Evolutionary conservation across 2,329 filamentous ascomycete species (phyloP).

Genomic region (Leptographium wingfieldii): DNA sequence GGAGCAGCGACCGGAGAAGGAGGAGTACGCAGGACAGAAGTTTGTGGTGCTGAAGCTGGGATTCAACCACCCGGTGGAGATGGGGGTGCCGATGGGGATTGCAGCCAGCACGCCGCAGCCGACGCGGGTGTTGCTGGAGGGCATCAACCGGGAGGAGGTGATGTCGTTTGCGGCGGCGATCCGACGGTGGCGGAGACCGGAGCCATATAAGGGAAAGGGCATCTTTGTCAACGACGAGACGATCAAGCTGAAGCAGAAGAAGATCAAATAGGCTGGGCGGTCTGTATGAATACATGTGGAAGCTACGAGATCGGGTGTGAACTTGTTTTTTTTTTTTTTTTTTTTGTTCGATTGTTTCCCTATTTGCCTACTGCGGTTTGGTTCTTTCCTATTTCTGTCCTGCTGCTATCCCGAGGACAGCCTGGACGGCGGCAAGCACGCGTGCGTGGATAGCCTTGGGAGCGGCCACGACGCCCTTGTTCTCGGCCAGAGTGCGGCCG

Average conservation of each 20-base stretch:
- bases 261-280: conserved; percentile 57
- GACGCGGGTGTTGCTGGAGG: conserved; percentile 82
- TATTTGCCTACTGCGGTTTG: conserved; percentile 3
- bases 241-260: conserved; percentile 96
- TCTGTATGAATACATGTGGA: neutral
- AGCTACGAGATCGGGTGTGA: no score
- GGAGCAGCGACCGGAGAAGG: conserved; percentile 61
- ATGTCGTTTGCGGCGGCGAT: conserved; percentile 88
- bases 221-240: conserved; percentile 98
- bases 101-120: conserved; percentile 81
- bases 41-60: conserved; percentile 92
- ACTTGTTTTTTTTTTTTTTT: neutral
- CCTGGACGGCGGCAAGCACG: conserved; percentile 72
- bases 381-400: neutral
- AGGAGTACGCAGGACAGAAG: conserved; percentile 68
- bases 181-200: conserved; percentile 75
- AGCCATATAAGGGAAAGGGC: conserved; percentile 99
- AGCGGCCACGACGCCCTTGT: conserved; percentile 89
- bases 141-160: conserved; percentile 71
- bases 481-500: conserved; percentile 74
- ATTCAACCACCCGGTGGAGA: conserved; percentile 89
- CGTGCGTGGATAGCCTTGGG: conserved; percentile 61
- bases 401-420: conserved; percentile 43
- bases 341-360: neutral
- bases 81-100: conserved; percentile 70